Conservation (phyloP, 1,284 basidiomycete species). For the Paramarasmius palmivorus region DNA sequence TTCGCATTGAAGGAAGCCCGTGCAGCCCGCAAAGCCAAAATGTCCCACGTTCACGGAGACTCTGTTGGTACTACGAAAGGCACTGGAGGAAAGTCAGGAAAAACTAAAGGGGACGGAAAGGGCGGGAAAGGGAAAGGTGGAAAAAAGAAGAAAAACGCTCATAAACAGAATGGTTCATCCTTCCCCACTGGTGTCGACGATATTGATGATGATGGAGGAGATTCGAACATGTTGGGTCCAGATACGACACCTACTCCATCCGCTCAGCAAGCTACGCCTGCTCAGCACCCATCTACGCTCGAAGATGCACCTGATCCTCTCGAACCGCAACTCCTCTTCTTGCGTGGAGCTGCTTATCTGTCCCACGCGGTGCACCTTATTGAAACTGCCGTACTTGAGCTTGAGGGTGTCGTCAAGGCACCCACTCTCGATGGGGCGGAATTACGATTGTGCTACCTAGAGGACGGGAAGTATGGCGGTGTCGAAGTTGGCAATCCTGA, state of each 20-base stretch:
- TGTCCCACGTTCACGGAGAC: constrained; percentile 1
- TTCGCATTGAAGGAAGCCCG: constrained; percentile 74
- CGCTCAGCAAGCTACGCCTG: background rate
- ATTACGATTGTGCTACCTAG: constrained; percentile 69
- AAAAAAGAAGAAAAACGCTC: constrained; percentile 28
- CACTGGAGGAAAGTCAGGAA: background rate
- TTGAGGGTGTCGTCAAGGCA: constrained; percentile 66
- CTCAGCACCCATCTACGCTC: constrained; percentile 65
- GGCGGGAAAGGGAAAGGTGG: constrained; percentile 24
- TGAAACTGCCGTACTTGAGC: constrained; percentile 63
- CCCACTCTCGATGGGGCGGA: constrained; percentile 66
- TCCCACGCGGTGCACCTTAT: constrained; percentile 74
- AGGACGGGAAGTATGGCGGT: constrained; percentile 71
- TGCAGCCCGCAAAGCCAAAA: constrained; percentile 59
- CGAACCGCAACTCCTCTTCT: constrained; percentile 78
- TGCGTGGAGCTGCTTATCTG: constrained; percentile 76
- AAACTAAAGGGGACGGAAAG: constrained; percentile 1
- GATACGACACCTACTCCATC: background rate
- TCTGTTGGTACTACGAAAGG: background rate
- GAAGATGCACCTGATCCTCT: constrained; percentile 79
- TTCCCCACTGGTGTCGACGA: background rate
- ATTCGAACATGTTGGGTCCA: too few relatives aligned
- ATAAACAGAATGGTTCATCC: too few relatives aligned
- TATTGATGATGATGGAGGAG: constrained; percentile 45
- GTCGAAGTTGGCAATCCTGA: constrained; percentile 75